Percentiles rank a stretch among this genome's conserved stretches.
Conservation (phyloP, 768 basidiomycete genomes). For the Hirschioporus abietinus region DNA sequence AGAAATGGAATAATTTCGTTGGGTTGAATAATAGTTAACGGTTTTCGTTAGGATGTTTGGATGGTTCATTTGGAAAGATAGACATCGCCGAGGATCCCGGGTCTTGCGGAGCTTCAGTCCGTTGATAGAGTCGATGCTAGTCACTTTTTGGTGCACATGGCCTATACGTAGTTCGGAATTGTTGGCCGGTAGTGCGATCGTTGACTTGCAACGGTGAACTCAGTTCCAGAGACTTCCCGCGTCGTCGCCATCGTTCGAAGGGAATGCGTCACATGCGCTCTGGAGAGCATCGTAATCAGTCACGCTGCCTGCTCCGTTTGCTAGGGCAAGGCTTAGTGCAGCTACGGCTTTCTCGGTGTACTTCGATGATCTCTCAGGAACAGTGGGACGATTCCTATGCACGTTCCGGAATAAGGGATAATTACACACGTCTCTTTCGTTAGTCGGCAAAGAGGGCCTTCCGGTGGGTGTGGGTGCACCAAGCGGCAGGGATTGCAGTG, state of each 20-base stretch:
- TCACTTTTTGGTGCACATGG: neutral
- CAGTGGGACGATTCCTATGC: neutral
- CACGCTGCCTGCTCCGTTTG: constrained; percentile 57
- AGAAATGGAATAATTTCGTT: neutral
- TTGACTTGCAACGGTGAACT: neutral
- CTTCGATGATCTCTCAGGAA: neutral
- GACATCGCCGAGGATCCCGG: neutral
- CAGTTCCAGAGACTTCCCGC: constrained; percentile 53
- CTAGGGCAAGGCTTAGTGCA: constrained; percentile 53
- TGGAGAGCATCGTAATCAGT: constrained; percentile 50
- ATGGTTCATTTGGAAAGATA: neutral
- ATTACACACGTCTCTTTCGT: neutral
- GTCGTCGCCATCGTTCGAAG: constrained; percentile 37
- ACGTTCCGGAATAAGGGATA: neutral
- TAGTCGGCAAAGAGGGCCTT: constrained; percentile 2
- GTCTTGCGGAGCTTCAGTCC: neutral
- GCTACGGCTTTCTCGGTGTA: constrained; percentile 53
- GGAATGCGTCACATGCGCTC: constrained; percentile 20
- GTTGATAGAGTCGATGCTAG: neutral
- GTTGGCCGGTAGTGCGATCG: neutral
- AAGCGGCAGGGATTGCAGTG: constrained; percentile 31
- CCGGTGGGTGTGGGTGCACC: constrained; percentile 12
- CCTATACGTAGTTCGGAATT: neutral
- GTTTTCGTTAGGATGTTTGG: neutral
- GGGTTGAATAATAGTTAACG: neutral